Evolutionary conservation across 352 stramenopile genomes (phyloP).

Genomic region (Globisporangium barbulae): DNA sequence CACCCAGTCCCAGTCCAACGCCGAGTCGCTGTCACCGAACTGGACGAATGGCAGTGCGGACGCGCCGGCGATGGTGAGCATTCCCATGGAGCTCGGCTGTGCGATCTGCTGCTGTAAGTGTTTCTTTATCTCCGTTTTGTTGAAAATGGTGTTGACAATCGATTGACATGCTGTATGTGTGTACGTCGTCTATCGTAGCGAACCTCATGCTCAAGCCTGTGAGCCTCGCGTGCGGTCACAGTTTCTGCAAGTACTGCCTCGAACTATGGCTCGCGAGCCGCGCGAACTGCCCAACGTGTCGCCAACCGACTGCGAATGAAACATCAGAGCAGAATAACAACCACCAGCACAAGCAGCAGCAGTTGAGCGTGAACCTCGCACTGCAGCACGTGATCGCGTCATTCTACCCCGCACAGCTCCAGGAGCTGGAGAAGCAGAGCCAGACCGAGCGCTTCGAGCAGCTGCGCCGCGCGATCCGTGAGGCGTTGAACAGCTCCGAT

Average conservation of each 20-base stretch:
- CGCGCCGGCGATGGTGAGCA: conserved; percentile 4
- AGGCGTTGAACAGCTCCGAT: conserved; percentile 21
- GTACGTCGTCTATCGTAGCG: conserved; percentile 18
- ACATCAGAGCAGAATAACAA: background rate
- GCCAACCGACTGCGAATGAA: conserved; percentile 12
- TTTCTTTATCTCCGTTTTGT: background rate
- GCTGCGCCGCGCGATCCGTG: conserved; percentile 27
- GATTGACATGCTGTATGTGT: background rate
- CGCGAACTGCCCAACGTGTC: conserved; percentile 36
- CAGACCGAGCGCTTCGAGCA: conserved; percentile 24
- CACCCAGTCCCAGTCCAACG: background rate
- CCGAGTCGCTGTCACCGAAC: background rate
- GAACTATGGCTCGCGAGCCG: conserved; percentile 40
- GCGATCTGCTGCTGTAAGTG: conserved; percentile 43
- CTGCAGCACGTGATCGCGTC: conserved; percentile 30
- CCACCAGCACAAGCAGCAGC: background rate
- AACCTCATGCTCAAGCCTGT: conserved; percentile 47
- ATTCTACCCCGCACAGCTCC: conserved; percentile 29
- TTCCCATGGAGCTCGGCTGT: conserved; percentile 31
- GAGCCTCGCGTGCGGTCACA: conserved; percentile 39
- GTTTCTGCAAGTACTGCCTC: conserved; percentile 44
- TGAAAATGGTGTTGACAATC: background rate
- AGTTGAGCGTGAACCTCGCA: conserved; percentile 29
- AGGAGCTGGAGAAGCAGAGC: conserved; percentile 27
- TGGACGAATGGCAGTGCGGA: background rate